A percentile compares a stretch with the other conserved stretches of the same genome.
Conservation (phyloP, 192 early-diverging fungal species). For the Pilobolus umbonatus region DNA sequence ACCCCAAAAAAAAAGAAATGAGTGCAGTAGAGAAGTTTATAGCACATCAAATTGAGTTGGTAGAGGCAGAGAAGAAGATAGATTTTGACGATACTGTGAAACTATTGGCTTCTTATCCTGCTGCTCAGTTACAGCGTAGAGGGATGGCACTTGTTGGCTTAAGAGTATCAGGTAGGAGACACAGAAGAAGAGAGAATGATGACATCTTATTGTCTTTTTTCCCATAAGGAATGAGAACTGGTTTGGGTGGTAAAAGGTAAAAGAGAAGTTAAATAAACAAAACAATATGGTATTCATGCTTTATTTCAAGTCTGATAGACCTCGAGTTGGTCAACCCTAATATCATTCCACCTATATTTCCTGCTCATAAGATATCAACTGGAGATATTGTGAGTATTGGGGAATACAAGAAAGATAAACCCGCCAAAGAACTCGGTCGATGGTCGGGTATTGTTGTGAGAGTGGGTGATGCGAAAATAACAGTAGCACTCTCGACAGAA, state of each 20-base stretch:
- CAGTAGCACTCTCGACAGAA: conserved; percentile 48
- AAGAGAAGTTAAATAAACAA: neutral
- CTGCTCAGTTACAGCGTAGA: conserved; percentile 54
- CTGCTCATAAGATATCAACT: conserved; percentile 51
- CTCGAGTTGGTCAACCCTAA: conserved; percentile 54
- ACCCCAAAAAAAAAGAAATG: too few species aligned
- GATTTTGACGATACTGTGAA: conserved; percentile 41
- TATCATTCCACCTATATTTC: conserved; percentile 43
- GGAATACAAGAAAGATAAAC: conserved; percentile 45
- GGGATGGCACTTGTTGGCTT: conserved; percentile 61
- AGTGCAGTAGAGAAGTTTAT: conserved; percentile 29
- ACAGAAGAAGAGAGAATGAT: neutral
- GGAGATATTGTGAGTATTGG: conserved; percentile 74
- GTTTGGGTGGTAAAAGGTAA: conserved; percentile 64
- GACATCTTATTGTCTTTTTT: neutral
- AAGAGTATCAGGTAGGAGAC: conserved; percentile 37
- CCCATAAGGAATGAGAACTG: conserved; percentile 47
- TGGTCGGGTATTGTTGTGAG: conserved; percentile 55
- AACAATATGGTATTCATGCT: neutral
- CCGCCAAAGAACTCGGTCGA: conserved; percentile 21
- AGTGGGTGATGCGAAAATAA: conserved; percentile 53
- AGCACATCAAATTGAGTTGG: conserved; percentile 48
- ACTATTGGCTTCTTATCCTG: conserved; percentile 42
- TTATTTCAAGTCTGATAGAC: conserved; percentile 47
- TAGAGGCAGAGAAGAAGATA: conserved; percentile 50